Percentiles rank a stretch among this genome's conserved stretches.
phyloP scores from a whole-genome alignment of 805 yeast genomes.

The Wickerhamomyces pijperi region DNA sequence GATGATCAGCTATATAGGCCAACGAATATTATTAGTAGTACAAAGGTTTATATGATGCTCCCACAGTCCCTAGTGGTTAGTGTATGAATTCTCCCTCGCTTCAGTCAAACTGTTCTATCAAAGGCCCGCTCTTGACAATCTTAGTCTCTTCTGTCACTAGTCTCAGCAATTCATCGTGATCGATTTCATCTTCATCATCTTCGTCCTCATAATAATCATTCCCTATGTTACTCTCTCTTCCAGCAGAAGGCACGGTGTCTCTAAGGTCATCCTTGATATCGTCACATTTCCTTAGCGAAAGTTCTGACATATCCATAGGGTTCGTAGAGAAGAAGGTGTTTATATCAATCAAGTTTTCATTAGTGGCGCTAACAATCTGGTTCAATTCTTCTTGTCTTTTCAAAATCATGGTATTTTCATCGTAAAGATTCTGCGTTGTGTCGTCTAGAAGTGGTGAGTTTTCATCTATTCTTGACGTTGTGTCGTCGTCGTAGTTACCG shows the following conservation, averaged over 20 bases:
- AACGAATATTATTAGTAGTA: too few relatives aligned
- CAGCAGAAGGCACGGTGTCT: background rate
- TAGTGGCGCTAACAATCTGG: conserved; percentile 32
- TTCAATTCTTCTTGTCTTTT: conserved; percentile 35
- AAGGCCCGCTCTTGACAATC: background rate
- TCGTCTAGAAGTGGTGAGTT: conserved; percentile 21
- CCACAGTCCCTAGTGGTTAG: too few relatives aligned
- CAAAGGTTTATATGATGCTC: too few relatives aligned
- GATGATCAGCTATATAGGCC: too few relatives aligned
- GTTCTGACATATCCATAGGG: background rate
- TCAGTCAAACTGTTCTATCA: background rate
- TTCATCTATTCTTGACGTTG: conserved; percentile 26
- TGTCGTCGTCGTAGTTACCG: conserved; percentile 23
- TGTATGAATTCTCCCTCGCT: background rate
- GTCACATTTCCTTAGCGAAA: background rate
- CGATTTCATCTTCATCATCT: background rate
- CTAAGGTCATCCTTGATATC: background rate
- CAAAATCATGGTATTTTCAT: conserved; percentile 12
- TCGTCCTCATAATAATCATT: background rate
- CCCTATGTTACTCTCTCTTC: background rate
- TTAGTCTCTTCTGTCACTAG: background rate
- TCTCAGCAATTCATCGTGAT: background rate
- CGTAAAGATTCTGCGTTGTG: conserved; percentile 11
- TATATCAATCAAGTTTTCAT: conserved; percentile 16
- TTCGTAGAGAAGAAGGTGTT: conserved; percentile 14